A percentile compares a stretch with the other conserved stretches of the same genome.
These are phyloP conservation scores for Kwoniella mangroviensis DNA, from an alignment of 768 basidiomycete genomes.

Conservation along the genomic window DNA sequence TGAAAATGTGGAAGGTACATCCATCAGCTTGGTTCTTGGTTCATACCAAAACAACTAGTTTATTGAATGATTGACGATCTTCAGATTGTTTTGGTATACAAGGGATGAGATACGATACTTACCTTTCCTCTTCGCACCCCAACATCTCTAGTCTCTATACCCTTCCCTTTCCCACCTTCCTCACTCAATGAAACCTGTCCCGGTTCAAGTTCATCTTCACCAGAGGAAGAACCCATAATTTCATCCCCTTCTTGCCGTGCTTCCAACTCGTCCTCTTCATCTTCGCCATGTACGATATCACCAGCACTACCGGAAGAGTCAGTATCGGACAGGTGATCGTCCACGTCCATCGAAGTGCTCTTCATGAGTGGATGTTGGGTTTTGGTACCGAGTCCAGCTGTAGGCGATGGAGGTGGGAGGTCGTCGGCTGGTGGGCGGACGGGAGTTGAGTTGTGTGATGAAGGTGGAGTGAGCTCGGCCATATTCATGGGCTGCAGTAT, in stretches of 20 bases:
- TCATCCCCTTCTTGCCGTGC: neutral
- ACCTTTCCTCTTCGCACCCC: conserved; percentile 1
- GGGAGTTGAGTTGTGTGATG: conserved; percentile 36
- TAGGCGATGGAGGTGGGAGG: conserved; percentile 10
- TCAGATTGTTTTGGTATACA: too few species aligned
- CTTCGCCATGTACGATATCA: neutral
- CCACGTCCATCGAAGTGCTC: conserved; percentile 18
- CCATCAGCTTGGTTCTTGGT: neutral
- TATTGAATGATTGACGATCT: too few species aligned
- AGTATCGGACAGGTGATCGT: neutral
- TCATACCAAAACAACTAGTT: neutral
- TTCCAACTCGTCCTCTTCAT: neutral
- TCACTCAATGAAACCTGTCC: neutral
- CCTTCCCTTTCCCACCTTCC: conserved; percentile 7
- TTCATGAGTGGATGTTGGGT: conserved; percentile 17
- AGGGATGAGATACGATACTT: neutral
- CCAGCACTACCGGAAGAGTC: neutral
- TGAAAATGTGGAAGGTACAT: too few species aligned
- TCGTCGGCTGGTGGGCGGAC: conserved; percentile 17
- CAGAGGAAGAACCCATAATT: neutral
- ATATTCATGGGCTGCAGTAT: conserved; percentile 8
- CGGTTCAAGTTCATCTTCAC: conserved; percentile 1
- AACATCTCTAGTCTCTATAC: neutral
- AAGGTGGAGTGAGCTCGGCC: conserved; percentile 42
- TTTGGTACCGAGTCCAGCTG: conserved; percentile 3